Base-by-base conservation (phyloP, 2,329 filamentous ascomycete genomes). In the Cladosporium sp. region DNA sequence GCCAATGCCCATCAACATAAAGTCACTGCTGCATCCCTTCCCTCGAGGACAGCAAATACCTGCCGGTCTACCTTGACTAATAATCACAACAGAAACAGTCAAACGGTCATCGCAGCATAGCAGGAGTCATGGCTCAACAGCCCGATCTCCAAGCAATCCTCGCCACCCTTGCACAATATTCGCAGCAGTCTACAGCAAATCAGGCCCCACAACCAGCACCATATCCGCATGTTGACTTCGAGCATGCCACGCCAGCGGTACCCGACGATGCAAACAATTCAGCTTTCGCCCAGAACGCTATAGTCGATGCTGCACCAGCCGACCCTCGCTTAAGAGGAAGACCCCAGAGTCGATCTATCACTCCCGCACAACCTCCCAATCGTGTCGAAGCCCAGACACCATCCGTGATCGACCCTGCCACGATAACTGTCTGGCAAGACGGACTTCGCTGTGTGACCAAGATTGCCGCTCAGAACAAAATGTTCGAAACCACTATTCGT, bases 401-500 rank as follows among this genome's bases (percentile, higher is more conserved):
- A 12, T 55, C 54, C 7, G 40, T 49, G 7, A 75, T 80, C 19
- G 76, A 80, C 61, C 75, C 78, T 36, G 73, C 78, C 0, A 76
- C 74, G 0, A 80, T 81, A 59, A 78, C 73, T 7, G 73, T 78
- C 60, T 81, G 78, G 78, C 73, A 74, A 49, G 73, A 74, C 52
- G 78, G 74, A 17, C 66, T 80, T 6, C 73, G 78, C 17, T 78
- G 75, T 56, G 72, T 80, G 12, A 79, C 68, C 65, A 80, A 80
- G 64, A 72, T 79, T 15, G 74, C 76, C 8, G 66, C 72, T 4
- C 75, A 77, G 50, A 80, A 79, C 60, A 71, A 72, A 0, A 65
- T 72, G 6, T 79, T 80, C 63, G 72, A 69, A 14, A 60, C 64
- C 5, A 66, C 69, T 2, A 71, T 80, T 50, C 73, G 71, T 59